These are phyloP conservation scores for Trichoderma gamsii DNA, from an alignment of 495 filamentous ascomycete genomes.

Conservation along the genomic window DNA sequence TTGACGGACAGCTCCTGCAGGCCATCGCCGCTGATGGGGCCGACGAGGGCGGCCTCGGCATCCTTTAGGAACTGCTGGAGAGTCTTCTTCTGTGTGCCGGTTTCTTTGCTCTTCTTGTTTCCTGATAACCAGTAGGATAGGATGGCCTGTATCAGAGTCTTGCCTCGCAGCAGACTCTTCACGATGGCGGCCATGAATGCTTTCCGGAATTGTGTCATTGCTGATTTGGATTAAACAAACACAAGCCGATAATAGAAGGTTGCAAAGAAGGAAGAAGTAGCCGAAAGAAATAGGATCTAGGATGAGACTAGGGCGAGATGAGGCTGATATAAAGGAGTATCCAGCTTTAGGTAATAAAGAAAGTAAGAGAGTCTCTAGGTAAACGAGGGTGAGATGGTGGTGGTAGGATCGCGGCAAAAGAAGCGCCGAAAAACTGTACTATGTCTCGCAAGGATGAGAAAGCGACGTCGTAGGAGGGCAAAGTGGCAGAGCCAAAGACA, in stretches of 20 bases:
- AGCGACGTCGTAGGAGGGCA: conserved; percentile 5
- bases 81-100: not conserved
- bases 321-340: not conserved
- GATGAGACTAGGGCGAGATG: conserved; percentile 10
- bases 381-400: conserved; percentile 12
- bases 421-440: not conserved
- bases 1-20: conserved; percentile 34
- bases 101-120: conserved; percentile 21
- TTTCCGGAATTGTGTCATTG: conserved; percentile 42
- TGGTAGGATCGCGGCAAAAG: conserved; percentile 1
- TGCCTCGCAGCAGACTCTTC: conserved; percentile 46
- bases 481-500: not conserved
- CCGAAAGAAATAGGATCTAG: conserved; percentile 12
- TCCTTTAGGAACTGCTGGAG: conserved; percentile 30
- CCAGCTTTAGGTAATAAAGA: not conserved
- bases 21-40: conserved; percentile 31
- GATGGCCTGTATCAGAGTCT: conserved; percentile 45
- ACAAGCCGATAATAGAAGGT: conserved; percentile 30
- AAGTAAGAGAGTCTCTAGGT: not conserved
- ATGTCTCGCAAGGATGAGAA: not conserved
- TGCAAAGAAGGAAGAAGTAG: conserved; percentile 15
- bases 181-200: conserved; percentile 35
- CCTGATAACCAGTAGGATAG: conserved; percentile 43
- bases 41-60: conserved; percentile 33
- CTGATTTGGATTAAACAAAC: conserved; percentile 37